These are phyloP conservation scores for Carex cristatella DNA, from an alignment of 176 grass and related monocot species.

Conservation along the genomic window DNA sequence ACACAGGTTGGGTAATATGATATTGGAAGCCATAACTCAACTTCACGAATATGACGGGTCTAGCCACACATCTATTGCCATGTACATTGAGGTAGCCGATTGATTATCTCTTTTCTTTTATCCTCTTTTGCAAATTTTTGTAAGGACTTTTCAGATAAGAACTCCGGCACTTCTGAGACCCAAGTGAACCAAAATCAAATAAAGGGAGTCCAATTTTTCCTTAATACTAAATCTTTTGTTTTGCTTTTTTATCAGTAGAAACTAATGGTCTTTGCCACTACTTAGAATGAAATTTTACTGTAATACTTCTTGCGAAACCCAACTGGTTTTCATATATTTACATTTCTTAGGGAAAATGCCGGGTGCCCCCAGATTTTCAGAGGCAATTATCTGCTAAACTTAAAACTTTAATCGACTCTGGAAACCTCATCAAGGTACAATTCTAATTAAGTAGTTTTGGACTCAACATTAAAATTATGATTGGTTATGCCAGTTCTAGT, in stretches of 20 bases:
- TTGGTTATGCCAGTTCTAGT: background rate
- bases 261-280: background rate
- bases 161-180: background rate
- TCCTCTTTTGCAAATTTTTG: background rate
- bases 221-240: background rate
- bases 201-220: background rate
- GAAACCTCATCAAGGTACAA: conserved; percentile 72
- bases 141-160: background rate
- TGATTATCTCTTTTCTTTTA: background rate
- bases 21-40: conserved; percentile 74
- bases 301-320: conserved; percentile 12
- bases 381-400: conserved; percentile 55
- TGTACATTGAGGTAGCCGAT: conserved; percentile 68
- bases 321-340: conserved; percentile 13
- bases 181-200: background rate
- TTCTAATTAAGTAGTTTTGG: background rate
- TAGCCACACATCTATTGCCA: conserved; percentile 55
- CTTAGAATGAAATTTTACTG: conserved; percentile 6
- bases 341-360: conserved; percentile 53
- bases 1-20: conserved; percentile 69
- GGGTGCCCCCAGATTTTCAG: conserved; percentile 72
- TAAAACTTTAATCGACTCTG: conserved; percentile 49
- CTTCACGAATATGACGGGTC: conserved; percentile 61
- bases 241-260: background rate
- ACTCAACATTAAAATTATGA: background rate